Evolutionary conservation across 2,329 filamentous ascomycete genomes (phyloP), one percentile per base, ranked within the genome.

Genomic region (Verticillium klebahnii): DNA sequence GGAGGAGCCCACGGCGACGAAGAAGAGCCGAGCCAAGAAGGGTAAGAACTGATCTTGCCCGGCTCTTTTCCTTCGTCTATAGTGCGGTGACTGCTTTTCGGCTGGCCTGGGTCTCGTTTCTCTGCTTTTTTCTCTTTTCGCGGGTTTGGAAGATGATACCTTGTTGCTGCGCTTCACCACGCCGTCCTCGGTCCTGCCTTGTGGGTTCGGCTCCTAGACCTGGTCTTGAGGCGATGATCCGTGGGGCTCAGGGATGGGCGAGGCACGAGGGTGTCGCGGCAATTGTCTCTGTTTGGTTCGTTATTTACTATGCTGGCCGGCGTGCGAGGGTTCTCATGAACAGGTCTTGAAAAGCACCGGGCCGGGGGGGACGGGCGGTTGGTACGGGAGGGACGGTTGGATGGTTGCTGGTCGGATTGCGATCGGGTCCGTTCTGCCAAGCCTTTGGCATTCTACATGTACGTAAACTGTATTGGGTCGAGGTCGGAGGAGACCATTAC

Each of bases 21-120:
- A 85, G 80, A 85, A 85, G 77, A 83, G 81, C 60, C 79, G 78
- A 66, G 82, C 82, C 71, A 86, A 85, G 81, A 86, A 86, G 82
- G 79, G 76, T 78, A 77, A 77, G 71, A 73, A 70, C 57, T 59
- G 37, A 59, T 31, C 29, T 59, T 19, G 34, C 57, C 15, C 14
- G 56, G 25, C 40, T 15, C 14, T 34, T 36, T 56, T 32, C 31
- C 19, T 66, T 29, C 60, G 55, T n/a, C 32, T 15, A 32, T 50
- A 31, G 23, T 50, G 57, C 15, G 23, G 60, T 58, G 61, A 31
- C 56, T 64, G 63, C 54, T 23, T 56, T 56, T 56, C 14, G 8
- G 54, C 12, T 32, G 14, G 23, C 32, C n/a, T 31, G 54, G 54
- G 54, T 56, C 29, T 29, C 29, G 29, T 29, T 29, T 29, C 29